A percentile compares a stretch with the other conserved stretches of the same genome.
Conservation (phyloP, 164 flowering plant species). For the Sextonia rubra region DNA sequence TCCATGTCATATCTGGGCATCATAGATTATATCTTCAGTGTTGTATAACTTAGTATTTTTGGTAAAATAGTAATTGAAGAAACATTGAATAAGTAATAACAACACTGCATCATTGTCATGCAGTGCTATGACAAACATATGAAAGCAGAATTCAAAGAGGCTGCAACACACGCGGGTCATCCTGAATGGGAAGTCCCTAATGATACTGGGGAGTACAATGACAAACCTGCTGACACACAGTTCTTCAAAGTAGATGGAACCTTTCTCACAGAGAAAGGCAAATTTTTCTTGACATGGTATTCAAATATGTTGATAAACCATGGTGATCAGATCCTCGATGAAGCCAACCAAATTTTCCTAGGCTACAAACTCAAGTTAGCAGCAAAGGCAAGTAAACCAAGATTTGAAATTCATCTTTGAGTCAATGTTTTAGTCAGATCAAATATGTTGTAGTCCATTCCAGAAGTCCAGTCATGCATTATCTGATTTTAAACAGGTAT, state of each 20-base stretch:
- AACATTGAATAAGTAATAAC: neutral
- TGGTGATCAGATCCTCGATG: constrained; percentile 84
- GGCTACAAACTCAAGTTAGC: constrained; percentile 73
- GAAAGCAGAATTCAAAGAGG: constrained; percentile 52
- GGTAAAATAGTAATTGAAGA: no score
- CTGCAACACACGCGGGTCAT: constrained; percentile 53
- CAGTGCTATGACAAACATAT: constrained; percentile 85
- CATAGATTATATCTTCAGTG: no score
- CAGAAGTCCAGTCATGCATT: neutral
- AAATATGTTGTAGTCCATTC: no score
- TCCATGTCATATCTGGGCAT: no score
- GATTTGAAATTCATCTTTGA: neutral
- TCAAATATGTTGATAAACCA: constrained; percentile 63
- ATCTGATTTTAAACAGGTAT: constrained; percentile 37
- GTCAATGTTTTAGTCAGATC: neutral
- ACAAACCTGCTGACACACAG: constrained; percentile 55
- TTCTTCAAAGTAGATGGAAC: constrained; percentile 65
- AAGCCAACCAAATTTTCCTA: constrained; percentile 62
- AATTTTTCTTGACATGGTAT: constrained; percentile 86
- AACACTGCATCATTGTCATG: neutral
- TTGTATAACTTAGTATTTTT: no score
- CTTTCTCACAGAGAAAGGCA: constrained; percentile 63
- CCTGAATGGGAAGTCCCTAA: constrained; percentile 80
- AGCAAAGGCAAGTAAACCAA: constrained; percentile 47
- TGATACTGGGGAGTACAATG: constrained; percentile 71